Evolutionary conservation across 495 filamentous ascomycete species (phyloP).

Genomic region (Xylona heveae): DNA sequence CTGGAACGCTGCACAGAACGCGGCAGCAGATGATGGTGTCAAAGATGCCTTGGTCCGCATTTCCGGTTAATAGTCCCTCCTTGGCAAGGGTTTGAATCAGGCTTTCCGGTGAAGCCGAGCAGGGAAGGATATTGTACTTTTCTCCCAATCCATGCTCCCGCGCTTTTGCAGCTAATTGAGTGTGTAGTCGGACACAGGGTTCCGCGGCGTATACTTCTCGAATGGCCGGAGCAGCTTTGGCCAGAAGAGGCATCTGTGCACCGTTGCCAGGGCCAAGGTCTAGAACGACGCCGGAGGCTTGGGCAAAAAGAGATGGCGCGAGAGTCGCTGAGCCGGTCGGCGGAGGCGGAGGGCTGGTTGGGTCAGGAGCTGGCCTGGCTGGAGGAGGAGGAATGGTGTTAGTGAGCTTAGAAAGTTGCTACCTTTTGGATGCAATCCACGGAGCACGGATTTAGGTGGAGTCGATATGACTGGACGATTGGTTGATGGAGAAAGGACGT

Average conservation of each 20-base stretch:
- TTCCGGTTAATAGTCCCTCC: constrained; percentile 13
- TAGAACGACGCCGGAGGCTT: constrained; percentile 20
- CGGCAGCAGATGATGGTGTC: constrained; percentile 14
- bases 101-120: constrained; percentile 18
- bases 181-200: constrained; percentile 15
- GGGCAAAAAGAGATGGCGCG: constrained; percentile 19
- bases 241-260: constrained; percentile 22
- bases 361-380: no score
- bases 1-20: constrained; percentile 13
- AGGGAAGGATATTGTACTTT: constrained; percentile 19
- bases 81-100: no score
- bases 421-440: no score
- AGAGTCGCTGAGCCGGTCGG: constrained; percentile 9
- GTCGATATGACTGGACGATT: neutral
- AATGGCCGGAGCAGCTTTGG: constrained; percentile 15
- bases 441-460: neutral
- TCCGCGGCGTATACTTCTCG: constrained; percentile 22
- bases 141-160: constrained; percentile 12
- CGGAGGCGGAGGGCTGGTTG: no score
- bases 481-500: neutral
- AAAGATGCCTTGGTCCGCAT: constrained; percentile 18
- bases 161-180: constrained; percentile 10
- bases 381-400: no score
- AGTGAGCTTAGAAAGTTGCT: no score
- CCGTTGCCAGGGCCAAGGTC: constrained; percentile 28